Conservation (phyloP, 208 protist species). For the Lotmaria passim region DNA sequence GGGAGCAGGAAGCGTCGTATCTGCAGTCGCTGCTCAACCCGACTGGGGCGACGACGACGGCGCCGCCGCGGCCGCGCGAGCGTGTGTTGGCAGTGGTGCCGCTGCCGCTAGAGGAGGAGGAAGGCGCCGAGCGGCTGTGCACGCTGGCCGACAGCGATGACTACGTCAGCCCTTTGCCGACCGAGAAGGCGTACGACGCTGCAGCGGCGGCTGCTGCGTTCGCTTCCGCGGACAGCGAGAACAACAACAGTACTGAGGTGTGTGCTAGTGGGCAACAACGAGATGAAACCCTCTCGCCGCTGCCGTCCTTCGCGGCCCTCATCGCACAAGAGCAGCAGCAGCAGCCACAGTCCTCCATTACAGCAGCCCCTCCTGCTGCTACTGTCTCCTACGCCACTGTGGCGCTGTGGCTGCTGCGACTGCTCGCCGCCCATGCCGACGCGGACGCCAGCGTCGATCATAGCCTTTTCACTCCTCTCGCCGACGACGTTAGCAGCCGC, state of each 20-base stretch:
- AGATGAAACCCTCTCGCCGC: not conserved
- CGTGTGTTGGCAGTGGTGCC: conserved; percentile 33
- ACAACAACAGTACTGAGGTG: not conserved
- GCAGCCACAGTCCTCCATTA: conserved; percentile 20
- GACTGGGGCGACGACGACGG: conserved; percentile 12
- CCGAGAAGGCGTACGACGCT: not conserved
- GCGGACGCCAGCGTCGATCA: conserved; percentile 29
- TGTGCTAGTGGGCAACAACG: no score
- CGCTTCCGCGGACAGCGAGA: not conserved
- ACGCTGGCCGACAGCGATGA: conserved; percentile 6
- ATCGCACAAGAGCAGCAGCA: no score
- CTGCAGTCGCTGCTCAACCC: conserved; percentile 34
- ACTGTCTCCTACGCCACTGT: conserved; percentile 41
- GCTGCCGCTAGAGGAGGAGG: conserved; percentile 32
- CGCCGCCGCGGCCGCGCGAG: conserved; percentile 26
- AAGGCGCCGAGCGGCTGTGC: conserved; percentile 9
- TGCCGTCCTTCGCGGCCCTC: conserved; percentile 24
- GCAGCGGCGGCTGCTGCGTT: not conserved
- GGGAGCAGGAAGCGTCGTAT: conserved; percentile 30
- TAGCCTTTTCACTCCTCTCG: conserved; percentile 76
- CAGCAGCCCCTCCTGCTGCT: not conserved
- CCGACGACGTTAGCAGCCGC: conserved; percentile 78
- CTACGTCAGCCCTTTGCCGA: not conserved
- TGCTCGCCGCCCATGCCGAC: conserved; percentile 69
- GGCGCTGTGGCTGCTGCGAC: conserved; percentile 61